Base-by-base conservation (phyloP, 2,329 filamentous ascomycete genomes). In the Pestalotiopsis sp. region DNA sequence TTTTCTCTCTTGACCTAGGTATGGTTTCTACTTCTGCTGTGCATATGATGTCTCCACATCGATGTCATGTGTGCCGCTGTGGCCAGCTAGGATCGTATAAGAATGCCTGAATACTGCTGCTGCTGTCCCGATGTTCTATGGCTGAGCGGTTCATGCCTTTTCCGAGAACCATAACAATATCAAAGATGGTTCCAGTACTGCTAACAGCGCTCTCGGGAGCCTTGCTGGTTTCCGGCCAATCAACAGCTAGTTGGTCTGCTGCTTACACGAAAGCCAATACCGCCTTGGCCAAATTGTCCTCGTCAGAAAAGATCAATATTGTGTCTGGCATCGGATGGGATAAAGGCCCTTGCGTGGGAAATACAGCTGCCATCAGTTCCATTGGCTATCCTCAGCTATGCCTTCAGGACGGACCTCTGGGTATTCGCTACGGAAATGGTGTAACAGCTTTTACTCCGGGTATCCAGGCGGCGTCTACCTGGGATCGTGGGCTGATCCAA, bases 361-460 rank as follows among this genome's bases (percentile, higher is more conserved):
- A 90, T 75, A 90, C 87, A 17, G 82, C 83, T 5, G 81, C 88
- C 36, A 84, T 88, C 25, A 78, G 81, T 39, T 82, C 84, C 14
- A 87, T 89, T 71, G 85, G 86, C 68, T 95, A 94, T 74, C 93
- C 93, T 0, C 86, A 88, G 62, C 82, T 95, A 39, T 96, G 93
- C 79, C 82, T 96, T 36, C 93, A 96, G 75, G 93, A 97, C 75
- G 92, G 93, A 0, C 93, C 94, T 0, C 82, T 95, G 2, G 93
- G 93, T 2, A 82, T 97, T 31, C 87, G 93, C 17, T 94, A 89
- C 76, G 88, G 87, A 36, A 88, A 91, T 66, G 88, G 90, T 74
- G 88, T 89, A 64, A 94, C 91, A 12, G 92, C 93, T 0, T 96
- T 95, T 76, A 92, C 93, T 0, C 92, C 93, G 0, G 93, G 92